Evolutionary conservation across 2,329 filamentous ascomycete species (phyloP), one percentile per base, ranked within the genome.

Genomic region (Fusarium sulawesiense): DNA sequence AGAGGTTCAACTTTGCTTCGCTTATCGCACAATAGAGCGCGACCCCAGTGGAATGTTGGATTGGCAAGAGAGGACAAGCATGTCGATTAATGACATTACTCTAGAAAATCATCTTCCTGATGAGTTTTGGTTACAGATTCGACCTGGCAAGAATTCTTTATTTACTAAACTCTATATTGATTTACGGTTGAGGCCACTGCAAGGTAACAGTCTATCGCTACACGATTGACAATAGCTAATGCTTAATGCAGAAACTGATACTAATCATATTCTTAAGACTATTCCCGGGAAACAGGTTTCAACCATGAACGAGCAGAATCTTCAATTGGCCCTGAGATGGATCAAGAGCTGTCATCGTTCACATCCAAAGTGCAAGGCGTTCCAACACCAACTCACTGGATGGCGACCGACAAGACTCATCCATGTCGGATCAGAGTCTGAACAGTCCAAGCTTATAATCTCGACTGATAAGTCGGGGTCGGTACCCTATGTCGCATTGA

Each of bases 391-490:
- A 4, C 18, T 20, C 10, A 1, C 21, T 1, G 37, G 29, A 10
- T 60, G 58, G 58, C 42, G 27, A 14, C 58, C 58, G 6, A 60
- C 23, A 10, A 60, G 58, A 44, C 58, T 60, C 7, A 10, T 60
- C 1, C 3, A 60, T 18, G 3, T 60, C 0, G 55, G 44, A 0
- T 14, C 21, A 14, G 7, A 34, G 6, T 2, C 16, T 4, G 13
- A 37, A 2, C 32, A 60, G 2, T 44, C 27, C 3, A 46, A 21
- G 13, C 34, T 60, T 5, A 14, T 23, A 3, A 14, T 14, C 2
- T 27, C 42, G 10, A 2, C 4, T 13, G 5, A 21, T 3, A n/a
- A 47, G 2, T 9, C 34, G 3, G 0, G 1, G 2, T 0, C 14
- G 27, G 55, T 18, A 0, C 1, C 20, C 0, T 60, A 60, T 5